phyloP scores from a whole-genome alignment of 371 early-diverging fungal species.

The Syncephalastrum sp. region DNA sequence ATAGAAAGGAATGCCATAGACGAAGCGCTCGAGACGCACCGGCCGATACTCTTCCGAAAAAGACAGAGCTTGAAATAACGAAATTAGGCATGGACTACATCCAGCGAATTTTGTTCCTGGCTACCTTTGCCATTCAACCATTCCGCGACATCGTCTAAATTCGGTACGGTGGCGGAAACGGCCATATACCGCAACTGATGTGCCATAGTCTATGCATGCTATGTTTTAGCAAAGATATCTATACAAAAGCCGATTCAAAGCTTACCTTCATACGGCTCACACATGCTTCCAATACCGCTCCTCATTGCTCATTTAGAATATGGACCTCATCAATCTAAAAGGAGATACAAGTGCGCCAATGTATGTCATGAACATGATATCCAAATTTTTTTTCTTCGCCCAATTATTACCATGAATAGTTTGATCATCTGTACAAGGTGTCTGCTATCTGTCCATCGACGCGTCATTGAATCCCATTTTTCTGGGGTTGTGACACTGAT shows the following conservation, averaged over 20 bases:
- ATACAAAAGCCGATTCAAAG: too few species aligned
- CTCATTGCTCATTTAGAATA: conserved; percentile 47
- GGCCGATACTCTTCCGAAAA: conserved; percentile 84
- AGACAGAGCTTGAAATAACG: conserved; percentile 22
- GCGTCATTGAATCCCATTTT: conserved; percentile 77
- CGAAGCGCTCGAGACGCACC: conserved; percentile 61
- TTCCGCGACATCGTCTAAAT: conserved; percentile 73
- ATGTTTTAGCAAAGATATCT: background rate
- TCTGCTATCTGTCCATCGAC: conserved; percentile 53
- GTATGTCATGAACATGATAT: background rate
- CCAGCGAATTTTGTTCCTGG: conserved; percentile 4
- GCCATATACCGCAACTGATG: conserved; percentile 54
- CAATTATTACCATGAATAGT: conserved; percentile 38
- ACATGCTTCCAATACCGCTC: conserved; percentile 54
- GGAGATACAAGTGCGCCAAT: background rate
- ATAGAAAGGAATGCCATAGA: conserved; percentile 54
- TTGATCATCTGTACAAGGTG: conserved; percentile 34
- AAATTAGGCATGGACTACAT: background rate
- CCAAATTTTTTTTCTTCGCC: background rate
- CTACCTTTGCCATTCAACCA: conserved; percentile 60
- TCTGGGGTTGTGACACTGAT: conserved; percentile 71
- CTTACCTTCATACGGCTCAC: conserved; percentile 52
- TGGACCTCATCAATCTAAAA: conserved; percentile 58
- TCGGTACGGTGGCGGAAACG: conserved; percentile 88
- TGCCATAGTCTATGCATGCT: conserved; percentile 27